These are phyloP conservation scores for Nakaseomyces kungkrabaensis DNA, from an alignment of 1,139 yeast genomes.

Conservation along the genomic window DNA sequence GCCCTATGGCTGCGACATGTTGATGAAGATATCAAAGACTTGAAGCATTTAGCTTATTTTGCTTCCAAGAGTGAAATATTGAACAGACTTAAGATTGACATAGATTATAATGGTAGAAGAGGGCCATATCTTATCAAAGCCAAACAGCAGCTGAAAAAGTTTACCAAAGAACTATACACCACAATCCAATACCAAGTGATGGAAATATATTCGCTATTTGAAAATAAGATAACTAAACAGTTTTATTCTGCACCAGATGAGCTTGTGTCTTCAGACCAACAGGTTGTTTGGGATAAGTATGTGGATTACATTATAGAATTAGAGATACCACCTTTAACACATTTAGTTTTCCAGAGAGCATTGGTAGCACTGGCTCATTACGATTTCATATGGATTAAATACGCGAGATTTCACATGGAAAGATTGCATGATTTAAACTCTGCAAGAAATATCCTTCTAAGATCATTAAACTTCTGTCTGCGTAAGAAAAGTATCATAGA, in stretches of 20 bases:
- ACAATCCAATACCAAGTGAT: slow-evolving; percentile 26
- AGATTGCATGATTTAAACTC: slow-evolving; percentile 14
- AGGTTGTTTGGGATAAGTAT: slow-evolving; percentile 24
- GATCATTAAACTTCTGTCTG: slow-evolving; percentile 16
- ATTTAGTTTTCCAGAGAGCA: slow-evolving; percentile 27
- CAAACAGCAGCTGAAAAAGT: slow-evolving; percentile 22
- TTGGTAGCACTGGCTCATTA: slow-evolving; percentile 24
- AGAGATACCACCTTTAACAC: slow-evolving; percentile 14
- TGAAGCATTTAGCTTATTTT: slow-evolving; percentile 25
- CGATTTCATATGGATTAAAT: slow-evolving; percentile 26
- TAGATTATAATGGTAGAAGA: slow-evolving; percentile 17
- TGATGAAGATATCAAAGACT: slow-evolving; percentile 29
- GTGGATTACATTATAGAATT: slow-evolving; percentile 20
- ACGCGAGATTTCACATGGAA: slow-evolving; percentile 25
- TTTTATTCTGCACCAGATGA: slow-evolving; percentile 24
- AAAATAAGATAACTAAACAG: slow-evolving; percentile 20
- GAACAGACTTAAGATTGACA: slow-evolving; percentile 28
- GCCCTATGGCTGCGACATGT: slow-evolving; percentile 36
- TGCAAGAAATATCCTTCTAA: slow-evolving; percentile 19
- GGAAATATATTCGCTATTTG: slow-evolving; percentile 25
- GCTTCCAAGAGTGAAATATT: slow-evolving; percentile 23
- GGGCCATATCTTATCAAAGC: slow-evolving; percentile 25
- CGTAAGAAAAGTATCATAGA: slow-evolving; percentile 20
- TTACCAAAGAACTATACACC: slow-evolving; percentile 27
- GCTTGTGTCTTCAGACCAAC: slow-evolving; percentile 17